phyloP scores from a whole-genome alignment of 2,329 filamentous ascomycete species.

The Phialophora tarda region DNA sequence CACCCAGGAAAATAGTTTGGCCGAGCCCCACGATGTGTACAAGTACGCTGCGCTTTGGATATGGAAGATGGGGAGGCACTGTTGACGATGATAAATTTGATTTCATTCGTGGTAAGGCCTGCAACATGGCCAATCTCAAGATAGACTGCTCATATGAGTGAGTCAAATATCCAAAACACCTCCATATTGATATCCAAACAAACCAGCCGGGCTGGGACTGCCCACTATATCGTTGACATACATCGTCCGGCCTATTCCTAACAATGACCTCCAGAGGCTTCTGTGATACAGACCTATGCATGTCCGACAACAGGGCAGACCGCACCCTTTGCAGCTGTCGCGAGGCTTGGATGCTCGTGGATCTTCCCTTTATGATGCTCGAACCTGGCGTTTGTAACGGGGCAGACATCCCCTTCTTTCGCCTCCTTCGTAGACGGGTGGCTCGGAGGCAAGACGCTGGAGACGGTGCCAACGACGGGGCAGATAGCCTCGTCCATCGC shows the following conservation, averaged over 20 bases:
- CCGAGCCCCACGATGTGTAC: not conserved
- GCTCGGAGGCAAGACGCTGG: conserved; percentile 38
- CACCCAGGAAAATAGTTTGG: not conserved
- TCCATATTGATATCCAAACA: not conserved
- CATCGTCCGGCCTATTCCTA: not conserved
- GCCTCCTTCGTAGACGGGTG: conserved; percentile 36
- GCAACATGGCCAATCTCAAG: not conserved
- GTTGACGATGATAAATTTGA: not conserved
- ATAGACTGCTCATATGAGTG: not conserved
- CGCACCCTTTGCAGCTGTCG: conserved; percentile 29
- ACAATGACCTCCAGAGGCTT: not conserved
- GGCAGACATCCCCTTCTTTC: conserved; percentile 36
- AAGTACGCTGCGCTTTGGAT: not conserved
- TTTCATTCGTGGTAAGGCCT: not conserved
- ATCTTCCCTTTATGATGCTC: conserved; percentile 37
- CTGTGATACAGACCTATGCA: not conserved
- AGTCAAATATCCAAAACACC: not conserved
- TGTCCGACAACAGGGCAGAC: conserved; percentile 37
- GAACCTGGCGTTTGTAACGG: conserved; percentile 38
- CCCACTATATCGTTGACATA: not conserved
- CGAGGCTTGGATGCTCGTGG: conserved; percentile 33
- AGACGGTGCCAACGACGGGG: conserved; percentile 38
- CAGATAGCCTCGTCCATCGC: conserved; percentile 40
- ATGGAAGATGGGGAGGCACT: not conserved
- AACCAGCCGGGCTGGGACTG: not conserved